Percentiles rank a stretch among this genome's conserved stretches.
Conservation (phyloP, 345 rosid genomes). For the Zanthoxylum bungeanum region DNA sequence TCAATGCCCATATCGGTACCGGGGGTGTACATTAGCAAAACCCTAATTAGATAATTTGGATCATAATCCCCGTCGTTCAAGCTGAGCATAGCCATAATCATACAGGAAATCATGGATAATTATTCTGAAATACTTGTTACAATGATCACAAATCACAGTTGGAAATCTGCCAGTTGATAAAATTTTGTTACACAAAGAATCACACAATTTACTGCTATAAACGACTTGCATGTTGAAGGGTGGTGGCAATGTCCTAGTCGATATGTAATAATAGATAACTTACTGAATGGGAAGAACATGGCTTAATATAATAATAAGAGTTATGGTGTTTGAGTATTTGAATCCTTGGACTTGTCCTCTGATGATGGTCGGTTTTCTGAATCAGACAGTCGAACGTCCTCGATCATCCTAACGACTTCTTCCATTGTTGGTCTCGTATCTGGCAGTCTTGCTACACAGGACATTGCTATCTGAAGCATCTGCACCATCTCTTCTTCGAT, state of each 20-base stretch:
- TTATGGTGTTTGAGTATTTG: constrained; percentile 23
- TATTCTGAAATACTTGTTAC: neutral
- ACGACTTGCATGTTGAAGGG: neutral
- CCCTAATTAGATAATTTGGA: neutral
- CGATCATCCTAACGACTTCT: constrained; percentile 78
- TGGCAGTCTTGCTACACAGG: constrained; percentile 65
- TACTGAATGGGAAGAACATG: neutral
- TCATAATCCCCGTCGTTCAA: neutral
- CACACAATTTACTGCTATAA: constrained; percentile 4
- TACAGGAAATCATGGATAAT: neutral
- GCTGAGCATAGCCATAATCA: neutral
- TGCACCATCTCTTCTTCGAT: constrained; percentile 91
- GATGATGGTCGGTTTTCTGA: constrained; percentile 54
- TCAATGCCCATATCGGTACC: too few relatives aligned
- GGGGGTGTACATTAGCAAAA: too few relatives aligned
- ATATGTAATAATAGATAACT: neutral
- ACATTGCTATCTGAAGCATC: constrained; percentile 91
- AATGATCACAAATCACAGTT: neutral
- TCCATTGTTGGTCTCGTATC: constrained; percentile 75
- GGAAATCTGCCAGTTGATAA: neutral
- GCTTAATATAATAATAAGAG: too few relatives aligned
- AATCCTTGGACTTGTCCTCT: constrained; percentile 32
- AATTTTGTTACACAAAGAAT: constrained; percentile 14
- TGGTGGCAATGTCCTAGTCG: neutral
- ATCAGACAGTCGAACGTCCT: constrained; percentile 61